A percentile compares a stretch with the other conserved stretches of the same genome.
Conservation (phyloP, 495 filamentous ascomycete genomes). For the Annulohypoxylon maeteangense region DNA sequence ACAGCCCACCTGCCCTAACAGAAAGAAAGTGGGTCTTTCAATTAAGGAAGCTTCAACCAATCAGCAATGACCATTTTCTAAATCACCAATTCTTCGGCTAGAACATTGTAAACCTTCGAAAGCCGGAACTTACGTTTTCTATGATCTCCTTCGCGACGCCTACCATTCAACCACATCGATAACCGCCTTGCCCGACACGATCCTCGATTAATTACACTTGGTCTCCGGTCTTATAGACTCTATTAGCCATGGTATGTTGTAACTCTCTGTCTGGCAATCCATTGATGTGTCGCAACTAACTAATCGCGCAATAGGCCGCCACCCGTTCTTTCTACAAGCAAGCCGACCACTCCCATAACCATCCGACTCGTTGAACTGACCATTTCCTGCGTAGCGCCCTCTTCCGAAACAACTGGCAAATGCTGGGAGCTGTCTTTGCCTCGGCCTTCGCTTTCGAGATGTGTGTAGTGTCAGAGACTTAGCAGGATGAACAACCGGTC, state of each 20-base stretch:
- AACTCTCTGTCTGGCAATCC: not conserved
- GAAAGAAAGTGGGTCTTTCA: constrained; percentile 11
- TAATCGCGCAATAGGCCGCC: constrained; percentile 55
- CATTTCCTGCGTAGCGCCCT: constrained; percentile 68
- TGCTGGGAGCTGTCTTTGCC: constrained; percentile 85
- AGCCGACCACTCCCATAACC: constrained; percentile 58
- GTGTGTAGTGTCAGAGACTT: constrained; percentile 63
- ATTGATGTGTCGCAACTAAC: constrained; percentile 17
- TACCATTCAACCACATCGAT: constrained; percentile 15
- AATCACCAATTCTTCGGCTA: constrained; percentile 39
- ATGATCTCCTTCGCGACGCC: constrained; percentile 21
- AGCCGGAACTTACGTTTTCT: constrained; percentile 23
- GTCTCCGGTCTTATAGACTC: constrained; percentile 5
- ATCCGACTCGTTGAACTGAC: constrained; percentile 45
- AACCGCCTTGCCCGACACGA: not conserved
- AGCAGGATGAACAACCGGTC: constrained; percentile 1
- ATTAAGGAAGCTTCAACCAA: constrained; percentile 55
- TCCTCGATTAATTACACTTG: not conserved
- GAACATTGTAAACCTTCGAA: constrained; percentile 25
- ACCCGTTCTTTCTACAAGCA: constrained; percentile 80
- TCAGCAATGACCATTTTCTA: constrained; percentile 42
- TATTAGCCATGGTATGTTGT: constrained; percentile 53
- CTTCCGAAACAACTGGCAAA: constrained; percentile 85
- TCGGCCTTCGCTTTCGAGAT: constrained; percentile 92
- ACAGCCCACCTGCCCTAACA: constrained; percentile 23